Base-by-base conservation (phyloP, 805 yeast species). In the Hemisphaericaspora nanyangensis region DNA sequence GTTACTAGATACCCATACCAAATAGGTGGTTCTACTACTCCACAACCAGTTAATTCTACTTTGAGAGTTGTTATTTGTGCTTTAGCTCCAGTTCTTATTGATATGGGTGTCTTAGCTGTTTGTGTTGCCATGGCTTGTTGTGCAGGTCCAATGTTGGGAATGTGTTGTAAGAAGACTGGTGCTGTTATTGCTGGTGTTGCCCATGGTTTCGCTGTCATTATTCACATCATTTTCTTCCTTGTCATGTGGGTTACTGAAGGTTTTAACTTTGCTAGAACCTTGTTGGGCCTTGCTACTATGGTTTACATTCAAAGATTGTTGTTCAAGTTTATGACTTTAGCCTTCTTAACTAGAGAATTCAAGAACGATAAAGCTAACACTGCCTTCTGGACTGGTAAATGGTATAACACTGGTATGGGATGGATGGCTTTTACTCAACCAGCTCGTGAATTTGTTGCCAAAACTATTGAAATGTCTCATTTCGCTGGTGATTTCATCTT, bases 381-480 rank as follows among this genome's bases (percentile, higher is more conserved):
- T 53, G 98, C 99, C 20, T 93, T 95, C 95, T 93, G 99, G 99
- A 86, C 96, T 42, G 99, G 99, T 76, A 90, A 89, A 68, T 93
- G 99, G 99, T 89, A 90, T 64, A 93, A 95, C 43, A 74, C 86
- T 44, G 93, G 95, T 58, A 69, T 91, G 65, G 99, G 98, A 44
- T 80, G 82, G 79, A 80, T 83, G 77, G 96, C 97, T 16, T 78
- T 85, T 75, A 82, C 98, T 25, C 98, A 91, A 72, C 99, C 99
- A 46, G 60, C 85, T 38, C 87, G 99, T 76, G 99, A 93, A 72
- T 87, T 87, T 58, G 76, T 80, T 56, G 97, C 97, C 51, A 93
- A 93, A 78, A 76, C 83, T 47, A 86, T 91, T 53, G 99, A 93
- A 71, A 67, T 86, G 74, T 87, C 96, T 38, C 91, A 89, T 69